Evolutionary conservation across 768 basidiomycete species (phyloP).

Genomic region (Rickenella mellea): DNA sequence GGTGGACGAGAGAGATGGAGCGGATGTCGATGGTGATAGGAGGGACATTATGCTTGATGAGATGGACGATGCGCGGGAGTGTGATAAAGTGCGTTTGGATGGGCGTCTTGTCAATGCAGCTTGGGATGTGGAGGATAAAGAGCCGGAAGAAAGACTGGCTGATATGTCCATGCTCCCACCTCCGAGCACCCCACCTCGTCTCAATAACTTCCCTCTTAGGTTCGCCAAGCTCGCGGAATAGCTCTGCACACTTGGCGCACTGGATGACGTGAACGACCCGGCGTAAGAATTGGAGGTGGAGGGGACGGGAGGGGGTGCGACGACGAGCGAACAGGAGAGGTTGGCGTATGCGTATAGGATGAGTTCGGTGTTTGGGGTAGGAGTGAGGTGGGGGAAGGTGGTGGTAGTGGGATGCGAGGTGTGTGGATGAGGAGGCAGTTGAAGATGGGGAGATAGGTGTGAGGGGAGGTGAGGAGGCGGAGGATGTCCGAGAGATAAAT

Average conservation of each 20-base stretch:
- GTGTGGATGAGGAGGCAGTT: slow-evolving; percentile 35
- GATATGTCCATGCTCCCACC: slow-evolving; percentile 80
- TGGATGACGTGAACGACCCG: slow-evolving; percentile 9
- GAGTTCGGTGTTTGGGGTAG: slow-evolving; percentile 47
- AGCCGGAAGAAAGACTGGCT: slow-evolving; percentile 24
- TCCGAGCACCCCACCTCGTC: slow-evolving; percentile 36
- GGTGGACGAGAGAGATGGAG: slow-evolving; percentile 12
- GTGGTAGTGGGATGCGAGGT: slow-evolving; percentile 38
- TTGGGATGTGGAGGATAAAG: neutral
- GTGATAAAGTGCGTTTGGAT: slow-evolving; percentile 22
- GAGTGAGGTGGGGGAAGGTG: slow-evolving; percentile 10
- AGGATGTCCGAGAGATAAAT: slow-evolving; percentile 38
- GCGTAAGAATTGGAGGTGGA: too few relatives aligned
- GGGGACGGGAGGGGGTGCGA: slow-evolving; percentile 36
- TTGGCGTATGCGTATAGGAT: slow-evolving; percentile 84
- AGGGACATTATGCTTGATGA: slow-evolving; percentile 43
- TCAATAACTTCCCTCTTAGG: slow-evolving; percentile 40
- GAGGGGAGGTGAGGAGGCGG: slow-evolving; percentile 12
- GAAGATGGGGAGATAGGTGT: slow-evolving; percentile 31
- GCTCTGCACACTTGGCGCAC: slow-evolving; percentile 29
- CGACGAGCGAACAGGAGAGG: slow-evolving; percentile 54
- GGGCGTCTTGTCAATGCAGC: slow-evolving; percentile 10
- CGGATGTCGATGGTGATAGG: slow-evolving; percentile 29
- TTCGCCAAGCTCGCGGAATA: slow-evolving; percentile 35
- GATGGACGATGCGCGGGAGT: slow-evolving; percentile 42